A percentile compares a stretch with the other conserved stretches of the same genome.
These are phyloP conservation scores for Podaxis sp. DNA, from an alignment of 768 basidiomycete genomes.

Conservation along the genomic window DNA sequence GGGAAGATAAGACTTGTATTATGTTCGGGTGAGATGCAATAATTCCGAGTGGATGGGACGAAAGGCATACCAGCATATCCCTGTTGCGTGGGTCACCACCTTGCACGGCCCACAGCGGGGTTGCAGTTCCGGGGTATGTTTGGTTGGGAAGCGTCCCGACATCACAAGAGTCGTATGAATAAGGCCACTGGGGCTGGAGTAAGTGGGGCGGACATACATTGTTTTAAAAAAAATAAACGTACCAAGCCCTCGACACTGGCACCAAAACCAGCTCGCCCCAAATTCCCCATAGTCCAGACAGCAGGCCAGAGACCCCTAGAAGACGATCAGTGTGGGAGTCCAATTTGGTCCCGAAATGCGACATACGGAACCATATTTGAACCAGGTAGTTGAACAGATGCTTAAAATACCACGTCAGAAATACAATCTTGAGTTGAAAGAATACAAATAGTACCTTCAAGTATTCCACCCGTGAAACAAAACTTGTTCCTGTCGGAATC, in stretches of 20 bases:
- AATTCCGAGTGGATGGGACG: neutral
- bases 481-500: constrained; percentile 91
- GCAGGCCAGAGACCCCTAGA: constrained; percentile 79
- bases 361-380: constrained; percentile 41
- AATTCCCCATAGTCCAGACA: constrained; percentile 76
- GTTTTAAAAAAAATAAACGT: neutral
- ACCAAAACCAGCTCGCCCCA: constrained; percentile 36
- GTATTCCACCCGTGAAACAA: constrained; percentile 91
- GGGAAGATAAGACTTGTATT: constrained; percentile 59
- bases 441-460: constrained; percentile 47
- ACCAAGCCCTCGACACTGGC: constrained; percentile 56
- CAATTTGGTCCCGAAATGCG: neutral
- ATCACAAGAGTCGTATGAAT: constrained; percentile 73
- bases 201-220: neutral
- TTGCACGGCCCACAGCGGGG: constrained; percentile 44
- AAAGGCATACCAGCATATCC: constrained; percentile 31
- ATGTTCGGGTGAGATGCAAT: neutral
- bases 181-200: constrained; percentile 49
- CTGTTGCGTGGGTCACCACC: constrained; percentile 40
- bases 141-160: constrained; percentile 81
- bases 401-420: constrained; percentile 21
- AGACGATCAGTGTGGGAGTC: no score
- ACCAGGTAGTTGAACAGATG: constrained; percentile 76
- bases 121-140: constrained; percentile 53
- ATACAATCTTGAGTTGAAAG: no score